These are phyloP conservation scores for Starmerella floris DNA, from an alignment of 805 yeast genomes.

Conservation along the genomic window DNA sequence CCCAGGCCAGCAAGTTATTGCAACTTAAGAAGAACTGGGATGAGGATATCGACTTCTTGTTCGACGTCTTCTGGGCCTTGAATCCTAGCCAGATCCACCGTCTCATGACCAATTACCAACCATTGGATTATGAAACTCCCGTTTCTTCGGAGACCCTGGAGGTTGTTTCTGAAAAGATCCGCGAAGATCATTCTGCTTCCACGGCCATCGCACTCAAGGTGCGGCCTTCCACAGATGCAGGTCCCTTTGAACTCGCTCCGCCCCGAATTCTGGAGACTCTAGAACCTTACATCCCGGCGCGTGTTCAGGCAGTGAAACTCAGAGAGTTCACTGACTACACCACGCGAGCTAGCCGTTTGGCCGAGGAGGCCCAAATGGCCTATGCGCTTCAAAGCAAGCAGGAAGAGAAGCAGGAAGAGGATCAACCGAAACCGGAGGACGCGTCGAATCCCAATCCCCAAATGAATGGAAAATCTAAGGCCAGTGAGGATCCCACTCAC, in stretches of 20 bases:
- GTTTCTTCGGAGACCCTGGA: conserved; percentile 68
- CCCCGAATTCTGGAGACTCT: conserved; percentile 59
- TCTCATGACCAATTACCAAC: conserved; percentile 72
- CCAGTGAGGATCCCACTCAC: too few species aligned
- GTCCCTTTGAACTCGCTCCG: conserved; percentile 31
- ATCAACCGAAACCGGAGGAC: not conserved
- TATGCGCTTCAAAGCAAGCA: not conserved
- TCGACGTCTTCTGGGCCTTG: conserved; percentile 87
- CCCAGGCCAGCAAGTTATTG: conserved; percentile 84
- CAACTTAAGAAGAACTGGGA: conserved; percentile 82
- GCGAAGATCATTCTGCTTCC: conserved; percentile 33
- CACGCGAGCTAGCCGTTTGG: conserved; percentile 19
- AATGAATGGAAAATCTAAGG: too few species aligned
- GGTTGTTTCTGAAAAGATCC: conserved; percentile 46
- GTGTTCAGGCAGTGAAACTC: conserved; percentile 78
- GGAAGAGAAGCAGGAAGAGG: not conserved
- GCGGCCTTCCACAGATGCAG: conserved; percentile 29
- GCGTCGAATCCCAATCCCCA: not conserved
- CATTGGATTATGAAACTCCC: conserved; percentile 91
- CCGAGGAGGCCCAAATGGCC: not conserved
- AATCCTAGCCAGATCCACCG: conserved; percentile 94
- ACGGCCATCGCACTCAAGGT: conserved; percentile 31
- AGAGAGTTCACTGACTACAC: conserved; percentile 73
- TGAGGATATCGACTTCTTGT: conserved; percentile 80
- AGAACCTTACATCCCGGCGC: conserved; percentile 72